Evolutionary conservation across 1,284 basidiomycete species (phyloP).

Genomic region (Moesziomyces globuligerus): DNA sequence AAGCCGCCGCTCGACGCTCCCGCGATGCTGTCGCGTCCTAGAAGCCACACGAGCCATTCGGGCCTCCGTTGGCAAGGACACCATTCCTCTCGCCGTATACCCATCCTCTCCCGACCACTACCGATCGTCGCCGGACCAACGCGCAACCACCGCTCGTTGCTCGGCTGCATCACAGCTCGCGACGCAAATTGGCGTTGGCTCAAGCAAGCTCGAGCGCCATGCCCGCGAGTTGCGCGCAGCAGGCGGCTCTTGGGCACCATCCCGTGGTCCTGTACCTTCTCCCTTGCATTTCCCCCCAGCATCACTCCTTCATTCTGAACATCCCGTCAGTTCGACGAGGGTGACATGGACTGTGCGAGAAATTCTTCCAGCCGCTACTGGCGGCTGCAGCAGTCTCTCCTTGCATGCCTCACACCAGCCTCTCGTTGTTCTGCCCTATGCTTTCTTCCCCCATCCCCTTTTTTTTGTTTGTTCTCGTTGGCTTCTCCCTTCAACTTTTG

Average conservation of each 20-base stretch:
- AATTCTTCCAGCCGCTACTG: background rate
- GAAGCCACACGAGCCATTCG: too few species aligned
- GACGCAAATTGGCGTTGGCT: too few species aligned
- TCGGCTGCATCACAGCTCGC: too few species aligned
- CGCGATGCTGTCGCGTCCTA: background rate
- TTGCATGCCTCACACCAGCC: background rate
- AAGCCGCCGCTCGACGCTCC: background rate
- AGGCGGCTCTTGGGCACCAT: too few species aligned
- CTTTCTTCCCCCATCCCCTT: background rate
- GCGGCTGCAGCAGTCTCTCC: background rate
- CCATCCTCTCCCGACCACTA: background rate
- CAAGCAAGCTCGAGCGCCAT: too few species aligned
- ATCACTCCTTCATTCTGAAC: background rate
- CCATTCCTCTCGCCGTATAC: conserved; percentile 1
- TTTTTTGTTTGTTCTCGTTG: background rate
- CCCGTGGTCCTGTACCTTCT: background rate
- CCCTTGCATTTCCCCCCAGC: conserved; percentile 5
- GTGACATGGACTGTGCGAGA: too few species aligned
- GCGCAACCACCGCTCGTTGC: too few species aligned
- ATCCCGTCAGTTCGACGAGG: too few species aligned
- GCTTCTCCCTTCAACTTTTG: background rate
- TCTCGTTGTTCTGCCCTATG: too few species aligned
- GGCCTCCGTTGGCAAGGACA: too few species aligned
- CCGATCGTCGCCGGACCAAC: too few species aligned
- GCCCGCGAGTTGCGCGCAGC: too few species aligned